Evolutionary conservation across 2,329 filamentous ascomycete species (phyloP), one percentile per base, ranked within the genome.

Genomic region (Malbranchea cinnamomea): DNA sequence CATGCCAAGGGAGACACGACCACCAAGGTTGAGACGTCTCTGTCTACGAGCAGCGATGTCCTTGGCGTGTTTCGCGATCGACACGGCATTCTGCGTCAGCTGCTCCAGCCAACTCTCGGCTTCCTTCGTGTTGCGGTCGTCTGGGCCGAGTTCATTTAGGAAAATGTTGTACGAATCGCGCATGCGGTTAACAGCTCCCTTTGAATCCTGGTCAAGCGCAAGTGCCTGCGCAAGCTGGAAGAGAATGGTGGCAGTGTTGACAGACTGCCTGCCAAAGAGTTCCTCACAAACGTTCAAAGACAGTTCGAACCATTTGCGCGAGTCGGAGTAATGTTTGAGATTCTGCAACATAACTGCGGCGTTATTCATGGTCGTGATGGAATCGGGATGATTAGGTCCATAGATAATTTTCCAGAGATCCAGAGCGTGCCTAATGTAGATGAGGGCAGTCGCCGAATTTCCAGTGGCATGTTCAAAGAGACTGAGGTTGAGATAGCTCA

Each of bases 361-460:
- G 49, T 98, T 98, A 69, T 95, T 98, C 58, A 95, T 78, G 10
- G 89, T 95, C 6, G 91, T 98, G 57, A 98, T 94, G 6, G 84
- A 92, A 59, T 98, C 89, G 3, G 89, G 89, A 57, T 98, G 89
- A 46, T 83, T 79, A 17, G 78, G 65, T 18, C 89, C 89, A 51
- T 94, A 98, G 46, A 95, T 87, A 45, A 95, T 71, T 64, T 93
- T 94, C 87, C 87, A 95, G 38, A 98, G 66, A 50, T 89, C 77
- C 42, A 98, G 70, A 5, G 89, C 89, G 53, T 98, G 89, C 52
- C 81, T 82, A 41, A 91, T 78, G 52, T 92, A 94, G 8, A 71
- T 67, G 32, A 98, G 64, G n/a, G 87, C 89, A 35, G 72, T 69
- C 57, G 77, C 79, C 49, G 85, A 94, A 52, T 94, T 87, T 40